Evolutionary conservation across 2,329 filamentous ascomycete genomes (phyloP).

Genomic region (Exophiala viscosa): DNA sequence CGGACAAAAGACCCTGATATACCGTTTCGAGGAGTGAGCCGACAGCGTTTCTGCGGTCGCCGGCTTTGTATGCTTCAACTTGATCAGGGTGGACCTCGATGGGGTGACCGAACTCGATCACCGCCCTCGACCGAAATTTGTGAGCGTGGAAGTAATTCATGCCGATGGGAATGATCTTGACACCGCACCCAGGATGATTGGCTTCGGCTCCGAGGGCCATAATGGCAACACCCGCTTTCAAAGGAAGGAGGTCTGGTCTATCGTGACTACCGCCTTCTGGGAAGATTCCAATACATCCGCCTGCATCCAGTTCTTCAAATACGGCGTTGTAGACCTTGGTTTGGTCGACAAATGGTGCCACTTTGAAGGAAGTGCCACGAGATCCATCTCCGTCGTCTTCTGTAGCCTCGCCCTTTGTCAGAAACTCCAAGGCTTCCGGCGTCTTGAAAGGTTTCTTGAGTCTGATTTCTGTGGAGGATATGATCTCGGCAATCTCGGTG

Average conservation of each 20-base stretch:
- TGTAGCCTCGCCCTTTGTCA: conserved; percentile 66
- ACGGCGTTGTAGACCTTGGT: conserved; percentile 91
- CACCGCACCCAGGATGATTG: conserved; percentile 76
- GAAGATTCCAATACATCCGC: conserved; percentile 93
- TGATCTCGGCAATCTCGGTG: conserved; percentile 77
- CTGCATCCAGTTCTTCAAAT: conserved; percentile 73
- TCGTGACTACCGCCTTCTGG: conserved; percentile 96
- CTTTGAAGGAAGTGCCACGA: conserved; percentile 75
- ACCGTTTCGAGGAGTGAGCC: conserved; percentile 80
- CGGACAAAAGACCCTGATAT: conserved; percentile 76
- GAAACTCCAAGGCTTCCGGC: conserved; percentile 68
- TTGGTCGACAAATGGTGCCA: conserved; percentile 91
- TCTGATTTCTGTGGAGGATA: conserved; percentile 73
- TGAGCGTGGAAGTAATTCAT: conserved; percentile 99
- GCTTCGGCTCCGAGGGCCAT: conserved; percentile 93
- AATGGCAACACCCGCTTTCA: conserved; percentile 95
- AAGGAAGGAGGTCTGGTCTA: conserved; percentile 80
- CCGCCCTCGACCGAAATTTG: conserved; percentile 93
- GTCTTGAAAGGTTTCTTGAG: conserved; percentile 86
- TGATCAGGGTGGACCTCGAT: conserved; percentile 79
- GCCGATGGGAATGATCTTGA: conserved; percentile 93
- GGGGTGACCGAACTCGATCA: conserved; percentile 89
- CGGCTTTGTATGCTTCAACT: conserved; percentile 78
- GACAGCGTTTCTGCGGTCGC: conserved; percentile 81
- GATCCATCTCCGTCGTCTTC: conserved; percentile 64